Conservation (phyloP, 805 yeast genomes). For the Lipomyces lipofer region DNA sequence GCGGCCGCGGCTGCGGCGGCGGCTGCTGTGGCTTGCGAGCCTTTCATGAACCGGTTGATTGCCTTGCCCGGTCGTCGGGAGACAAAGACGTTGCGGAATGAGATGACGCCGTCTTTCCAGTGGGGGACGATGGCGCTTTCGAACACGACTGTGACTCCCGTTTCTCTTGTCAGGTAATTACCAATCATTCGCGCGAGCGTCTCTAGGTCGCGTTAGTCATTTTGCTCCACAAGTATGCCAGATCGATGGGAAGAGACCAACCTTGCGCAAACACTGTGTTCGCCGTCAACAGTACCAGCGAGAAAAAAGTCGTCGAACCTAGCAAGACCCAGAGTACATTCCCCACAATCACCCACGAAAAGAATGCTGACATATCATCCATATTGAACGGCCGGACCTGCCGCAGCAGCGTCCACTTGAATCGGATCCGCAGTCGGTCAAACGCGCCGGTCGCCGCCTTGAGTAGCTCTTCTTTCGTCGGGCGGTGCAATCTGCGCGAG, state of each 20-base stretch:
- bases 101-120: slow-evolving; percentile 85
- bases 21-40: slow-evolving; percentile 70
- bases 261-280: slow-evolving; percentile 82
- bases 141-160: slow-evolving; percentile 79
- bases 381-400: slow-evolving; percentile 82
- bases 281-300: slow-evolving; percentile 70
- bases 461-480: slow-evolving; percentile 46
- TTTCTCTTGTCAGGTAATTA: slow-evolving; percentile 76
- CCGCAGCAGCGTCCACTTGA: slow-evolving; percentile 74
- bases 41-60: slow-evolving; percentile 57
- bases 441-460: slow-evolving; percentile 46
- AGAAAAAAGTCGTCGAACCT: slow-evolving; percentile 91
- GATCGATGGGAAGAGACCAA: neutral
- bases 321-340: slow-evolving; percentile 74
- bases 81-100: slow-evolving; percentile 80
- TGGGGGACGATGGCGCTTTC: slow-evolving; percentile 94
- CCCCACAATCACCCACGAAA: slow-evolving; percentile 90
- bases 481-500: slow-evolving; percentile 29
- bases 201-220: slow-evolving; percentile 43
- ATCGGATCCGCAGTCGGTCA: slow-evolving; percentile 48
- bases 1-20: slow-evolving; percentile 51
- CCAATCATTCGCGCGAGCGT: slow-evolving; percentile 80
- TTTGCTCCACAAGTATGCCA: neutral
- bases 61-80: slow-evolving; percentile 71
- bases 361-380: slow-evolving; percentile 88